Conservation (phyloP, 208 protist genomes). For the Acanthamoeba quina region DNA sequence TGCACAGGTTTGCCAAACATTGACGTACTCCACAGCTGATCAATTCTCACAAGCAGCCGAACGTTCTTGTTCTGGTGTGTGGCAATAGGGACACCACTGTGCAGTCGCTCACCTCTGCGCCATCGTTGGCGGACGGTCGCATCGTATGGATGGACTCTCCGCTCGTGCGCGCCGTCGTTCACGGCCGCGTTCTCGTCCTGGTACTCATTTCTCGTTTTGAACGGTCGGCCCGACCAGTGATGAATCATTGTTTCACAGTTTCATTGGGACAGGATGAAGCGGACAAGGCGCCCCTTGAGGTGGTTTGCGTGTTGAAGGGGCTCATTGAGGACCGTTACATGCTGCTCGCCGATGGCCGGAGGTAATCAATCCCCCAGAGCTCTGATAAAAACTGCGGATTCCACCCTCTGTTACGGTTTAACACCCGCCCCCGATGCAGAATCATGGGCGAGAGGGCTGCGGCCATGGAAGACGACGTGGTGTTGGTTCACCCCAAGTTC, state of each 20-base stretch:
- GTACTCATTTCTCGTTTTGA: neutral
- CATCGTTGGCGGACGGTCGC: constrained; percentile 91
- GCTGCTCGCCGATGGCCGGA: constrained; percentile 87
- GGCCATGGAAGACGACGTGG: constrained; percentile 15
- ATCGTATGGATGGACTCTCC: constrained; percentile 95
- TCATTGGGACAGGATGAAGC: constrained; percentile 92
- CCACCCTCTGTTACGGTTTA: neutral
- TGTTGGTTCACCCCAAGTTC: constrained; percentile 87
- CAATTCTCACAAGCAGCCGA: neutral
- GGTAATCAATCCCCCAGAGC: neutral
- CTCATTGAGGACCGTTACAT: constrained; percentile 88
- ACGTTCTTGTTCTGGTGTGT: too few species aligned
- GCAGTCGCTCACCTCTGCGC: constrained; percentile 93
- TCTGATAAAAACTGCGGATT: neutral
- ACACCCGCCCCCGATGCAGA: neutral
- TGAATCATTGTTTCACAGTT: constrained; percentile 13
- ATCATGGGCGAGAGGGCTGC: constrained; percentile 15
- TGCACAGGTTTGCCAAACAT: constrained; percentile 88
- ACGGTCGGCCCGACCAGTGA: too few species aligned
- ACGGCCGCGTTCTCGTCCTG: constrained; percentile 95
- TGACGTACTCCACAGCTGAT: constrained; percentile 85
- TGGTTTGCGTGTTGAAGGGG: constrained; percentile 87
- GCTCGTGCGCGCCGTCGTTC: constrained; percentile 94
- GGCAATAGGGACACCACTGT: constrained; percentile 92
- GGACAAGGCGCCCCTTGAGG: constrained; percentile 96